A percentile compares a stretch with the other conserved stretches of the same genome.
These are phyloP conservation scores for Lactifluus volemus DNA, from an alignment of 768 basidiomycete species.

Conservation along the genomic window DNA sequence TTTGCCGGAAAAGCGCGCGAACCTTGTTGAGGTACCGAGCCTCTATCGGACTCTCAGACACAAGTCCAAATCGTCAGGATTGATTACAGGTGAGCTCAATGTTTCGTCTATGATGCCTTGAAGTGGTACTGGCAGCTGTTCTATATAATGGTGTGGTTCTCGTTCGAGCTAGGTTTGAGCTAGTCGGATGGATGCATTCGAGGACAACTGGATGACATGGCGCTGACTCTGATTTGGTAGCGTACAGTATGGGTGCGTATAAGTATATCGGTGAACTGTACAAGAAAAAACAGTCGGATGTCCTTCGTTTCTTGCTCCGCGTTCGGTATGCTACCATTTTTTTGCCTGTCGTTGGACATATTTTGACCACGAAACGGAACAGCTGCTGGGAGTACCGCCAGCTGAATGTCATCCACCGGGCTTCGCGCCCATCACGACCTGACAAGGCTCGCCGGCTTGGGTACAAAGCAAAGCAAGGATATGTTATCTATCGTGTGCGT, in stretches of 20 bases:
- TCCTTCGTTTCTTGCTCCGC: constrained; percentile 94
- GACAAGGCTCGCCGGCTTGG: constrained; percentile 98
- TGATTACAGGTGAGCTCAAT: constrained; percentile 25
- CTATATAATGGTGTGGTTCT: background rate
- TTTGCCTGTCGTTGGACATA: background rate
- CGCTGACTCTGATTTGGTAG: constrained; percentile 23
- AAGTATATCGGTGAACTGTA: constrained; percentile 96
- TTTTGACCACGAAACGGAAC: constrained; percentile 9
- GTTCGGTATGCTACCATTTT: constrained; percentile 56
- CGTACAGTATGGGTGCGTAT: constrained; percentile 82
- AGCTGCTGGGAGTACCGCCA: constrained; percentile 99
- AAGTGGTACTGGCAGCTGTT: background rate
- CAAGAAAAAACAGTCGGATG: constrained; percentile 98
- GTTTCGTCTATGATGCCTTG: background rate
- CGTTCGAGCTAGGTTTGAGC: constrained; percentile 4
- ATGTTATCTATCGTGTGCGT: constrained; percentile 94
- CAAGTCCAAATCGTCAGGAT: constrained; percentile 25
- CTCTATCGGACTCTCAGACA: constrained; percentile 9
- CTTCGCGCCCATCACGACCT: constrained; percentile 94
- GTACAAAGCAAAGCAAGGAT: constrained; percentile 99
- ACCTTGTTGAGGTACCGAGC: background rate
- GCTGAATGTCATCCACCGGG: constrained; percentile 95
- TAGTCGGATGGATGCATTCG: constrained; percentile 26
- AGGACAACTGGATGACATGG: constrained; percentile 5
- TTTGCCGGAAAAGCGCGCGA: constrained; percentile 1